These are phyloP conservation scores for Drechslerella coelobrocha DNA, from an alignment of 2,329 filamentous ascomycete species.

Conservation along the genomic window DNA sequence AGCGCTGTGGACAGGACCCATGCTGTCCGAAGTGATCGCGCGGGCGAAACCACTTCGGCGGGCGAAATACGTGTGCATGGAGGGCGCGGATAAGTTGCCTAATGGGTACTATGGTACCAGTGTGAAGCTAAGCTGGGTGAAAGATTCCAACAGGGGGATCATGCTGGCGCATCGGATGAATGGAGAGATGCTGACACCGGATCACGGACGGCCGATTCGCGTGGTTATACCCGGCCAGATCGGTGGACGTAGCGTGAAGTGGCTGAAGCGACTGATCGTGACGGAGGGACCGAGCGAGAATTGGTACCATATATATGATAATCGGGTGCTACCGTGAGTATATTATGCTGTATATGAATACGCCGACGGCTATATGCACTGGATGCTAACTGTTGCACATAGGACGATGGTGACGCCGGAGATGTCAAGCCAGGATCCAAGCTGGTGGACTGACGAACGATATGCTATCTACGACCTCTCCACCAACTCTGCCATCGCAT, in stretches of 20 bases:
- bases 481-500: constrained; percentile 81
- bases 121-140: constrained; percentile 84
- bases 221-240: constrained; percentile 89
- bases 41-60: constrained; percentile 70
- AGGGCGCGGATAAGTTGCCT: constrained; percentile 78
- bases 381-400: neutral
- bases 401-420: constrained; percentile 82
- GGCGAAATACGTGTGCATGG: constrained; percentile 86
- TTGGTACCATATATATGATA: constrained; percentile 96
- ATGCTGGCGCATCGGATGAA: constrained; percentile 93
- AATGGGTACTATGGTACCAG: constrained; percentile 56
- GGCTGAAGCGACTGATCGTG: constrained; percentile 81
- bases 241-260: constrained; percentile 90
- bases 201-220: constrained; percentile 84
- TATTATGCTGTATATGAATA: constrained; percentile 50
- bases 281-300: constrained; percentile 83
- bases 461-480: constrained; percentile 94
- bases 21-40: constrained; percentile 74
- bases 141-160: constrained; percentile 81
- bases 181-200: constrained; percentile 76
- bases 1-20: constrained; percentile 83
- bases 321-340: constrained; percentile 75
- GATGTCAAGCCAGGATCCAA: constrained; percentile 60
- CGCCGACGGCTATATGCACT: too few relatives aligned
- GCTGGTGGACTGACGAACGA: constrained; percentile 85